Conservation (phyloP, 1,284 basidiomycete genomes). For the Naganishia albida region DNA sequence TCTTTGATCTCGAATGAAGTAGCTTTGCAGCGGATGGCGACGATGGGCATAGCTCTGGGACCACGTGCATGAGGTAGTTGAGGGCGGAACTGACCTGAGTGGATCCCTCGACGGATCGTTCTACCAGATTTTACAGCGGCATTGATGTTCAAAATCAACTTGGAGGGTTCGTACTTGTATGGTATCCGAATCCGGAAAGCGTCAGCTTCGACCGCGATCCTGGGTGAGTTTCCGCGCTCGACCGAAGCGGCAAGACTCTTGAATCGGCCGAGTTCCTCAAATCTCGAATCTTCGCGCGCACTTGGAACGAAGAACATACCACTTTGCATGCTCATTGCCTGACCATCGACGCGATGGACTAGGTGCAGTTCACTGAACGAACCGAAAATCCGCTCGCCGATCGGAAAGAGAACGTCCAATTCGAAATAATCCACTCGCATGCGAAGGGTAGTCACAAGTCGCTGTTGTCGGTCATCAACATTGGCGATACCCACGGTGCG, state of each 20-base stretch:
- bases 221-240: conserved; percentile 34
- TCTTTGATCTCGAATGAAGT: conserved; percentile 81
- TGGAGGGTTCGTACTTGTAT: conserved; percentile 71
- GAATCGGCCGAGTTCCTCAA: conserved; percentile 77
- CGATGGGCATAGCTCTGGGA: conserved; percentile 69
- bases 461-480: conserved; percentile 28
- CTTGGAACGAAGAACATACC: conserved; percentile 57
- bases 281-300: conserved; percentile 55
- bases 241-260: conserved; percentile 63
- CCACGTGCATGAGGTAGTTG: conserved; percentile 65
- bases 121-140: conserved; percentile 68
- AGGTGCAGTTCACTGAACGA: conserved; percentile 41
- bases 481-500: conserved; percentile 34
- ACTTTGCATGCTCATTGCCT: conserved; percentile 48
- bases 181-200: conserved; percentile 76
- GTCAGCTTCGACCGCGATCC: conserved; percentile 56
- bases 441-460: conserved; percentile 33
- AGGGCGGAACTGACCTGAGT: conserved; percentile 37
- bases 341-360: conserved; percentile 40
- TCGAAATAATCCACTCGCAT: conserved; percentile 47
- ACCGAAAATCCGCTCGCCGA: conserved; percentile 47
- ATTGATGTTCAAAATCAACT: conserved; percentile 68
- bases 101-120: conserved; percentile 59
- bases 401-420: conserved; percentile 47
- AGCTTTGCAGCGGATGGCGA: conserved; percentile 65